These are phyloP conservation scores for Exophiala dermatitidis DNA, from an alignment of 2,329 filamentous ascomycete genomes.

Conservation along the genomic window DNA sequence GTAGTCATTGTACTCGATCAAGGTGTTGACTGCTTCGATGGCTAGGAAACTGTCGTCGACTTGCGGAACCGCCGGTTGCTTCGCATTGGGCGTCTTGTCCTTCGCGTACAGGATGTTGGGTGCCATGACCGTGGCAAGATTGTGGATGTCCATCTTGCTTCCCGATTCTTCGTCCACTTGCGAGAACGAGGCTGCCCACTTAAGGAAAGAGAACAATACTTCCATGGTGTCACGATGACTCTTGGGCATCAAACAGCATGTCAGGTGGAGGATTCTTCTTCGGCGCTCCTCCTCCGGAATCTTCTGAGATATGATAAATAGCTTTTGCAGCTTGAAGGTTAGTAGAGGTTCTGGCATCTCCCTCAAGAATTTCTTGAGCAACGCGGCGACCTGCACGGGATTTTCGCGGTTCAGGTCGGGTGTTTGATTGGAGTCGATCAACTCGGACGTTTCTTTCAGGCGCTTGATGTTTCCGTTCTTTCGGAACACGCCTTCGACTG, in stretches of 20 bases:
- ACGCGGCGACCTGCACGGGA: conserved; percentile 85
- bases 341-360: conserved; percentile 90
- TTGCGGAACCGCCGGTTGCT: conserved; percentile 56
- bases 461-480: conserved; percentile 99
- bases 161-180: conserved; percentile 94
- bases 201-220: conserved; percentile 90
- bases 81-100: conserved; percentile 40
- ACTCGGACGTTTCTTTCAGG: conserved; percentile 74
- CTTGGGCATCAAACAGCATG: conserved; percentile 88
- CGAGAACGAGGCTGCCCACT: conserved; percentile 95
- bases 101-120: conserved; percentile 80
- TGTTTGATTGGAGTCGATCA: conserved; percentile 78
- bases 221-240: conserved; percentile 88
- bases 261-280: conserved; percentile 77
- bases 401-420: conserved; percentile 82
- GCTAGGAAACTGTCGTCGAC: conserved; percentile 87
- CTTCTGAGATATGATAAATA: conserved; percentile 87
- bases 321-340: conserved; percentile 85
- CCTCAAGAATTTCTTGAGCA: conserved; percentile 90
- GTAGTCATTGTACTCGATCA: conserved; percentile 89
- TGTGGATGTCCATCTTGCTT: conserved; percentile 98
- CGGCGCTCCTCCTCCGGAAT: conserved; percentile 74
- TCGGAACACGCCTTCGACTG: conserved; percentile 94
- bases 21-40: conserved; percentile 82
- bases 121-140: conserved; percentile 92